These are phyloP conservation scores for Phytophthora syringae DNA, from an alignment of 352 stramenopile species.

Conservation along the genomic window DNA sequence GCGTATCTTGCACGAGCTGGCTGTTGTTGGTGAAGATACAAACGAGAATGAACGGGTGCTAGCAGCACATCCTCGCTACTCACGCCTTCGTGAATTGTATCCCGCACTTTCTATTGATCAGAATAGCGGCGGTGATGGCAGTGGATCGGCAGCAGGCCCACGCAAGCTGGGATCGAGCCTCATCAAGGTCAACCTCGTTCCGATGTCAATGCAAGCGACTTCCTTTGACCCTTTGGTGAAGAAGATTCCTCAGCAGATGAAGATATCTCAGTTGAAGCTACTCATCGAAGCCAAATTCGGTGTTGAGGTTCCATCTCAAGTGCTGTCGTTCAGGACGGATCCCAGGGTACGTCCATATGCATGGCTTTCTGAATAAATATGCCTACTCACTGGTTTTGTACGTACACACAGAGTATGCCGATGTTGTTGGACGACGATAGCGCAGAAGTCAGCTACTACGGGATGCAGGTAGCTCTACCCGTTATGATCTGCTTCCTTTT, in stretches of 20 bases:
- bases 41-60: conserved; percentile 43
- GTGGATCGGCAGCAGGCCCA: conserved; percentile 25
- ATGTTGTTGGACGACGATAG: conserved; percentile 73
- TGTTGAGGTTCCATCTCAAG: conserved; percentile 49
- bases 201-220: conserved; percentile 78
- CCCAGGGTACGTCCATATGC: conserved; percentile 52
- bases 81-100: conserved; percentile 55
- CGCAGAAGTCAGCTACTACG: conserved; percentile 75
- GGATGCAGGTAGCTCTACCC: conserved; percentile 57
- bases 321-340: conserved; percentile 66
- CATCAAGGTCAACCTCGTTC: conserved; percentile 71
- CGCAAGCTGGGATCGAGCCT: conserved; percentile 61
- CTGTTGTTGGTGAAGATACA: conserved; percentile 35
- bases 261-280: conserved; percentile 73
- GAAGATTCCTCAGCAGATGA: conserved; percentile 80
- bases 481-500: neutral
- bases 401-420: conserved; percentile 65
- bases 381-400: neutral
- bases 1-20: conserved; percentile 76
- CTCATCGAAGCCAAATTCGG: conserved; percentile 81
- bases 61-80: conserved; percentile 55
- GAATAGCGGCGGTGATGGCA: conserved; percentile 4
- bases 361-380: no score
- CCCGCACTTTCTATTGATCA: conserved; percentile 50
- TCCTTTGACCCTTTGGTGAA: conserved; percentile 71